phyloP scores from a whole-genome alignment of 208 protist species.

The Novymonas esmeraldas region DNA sequence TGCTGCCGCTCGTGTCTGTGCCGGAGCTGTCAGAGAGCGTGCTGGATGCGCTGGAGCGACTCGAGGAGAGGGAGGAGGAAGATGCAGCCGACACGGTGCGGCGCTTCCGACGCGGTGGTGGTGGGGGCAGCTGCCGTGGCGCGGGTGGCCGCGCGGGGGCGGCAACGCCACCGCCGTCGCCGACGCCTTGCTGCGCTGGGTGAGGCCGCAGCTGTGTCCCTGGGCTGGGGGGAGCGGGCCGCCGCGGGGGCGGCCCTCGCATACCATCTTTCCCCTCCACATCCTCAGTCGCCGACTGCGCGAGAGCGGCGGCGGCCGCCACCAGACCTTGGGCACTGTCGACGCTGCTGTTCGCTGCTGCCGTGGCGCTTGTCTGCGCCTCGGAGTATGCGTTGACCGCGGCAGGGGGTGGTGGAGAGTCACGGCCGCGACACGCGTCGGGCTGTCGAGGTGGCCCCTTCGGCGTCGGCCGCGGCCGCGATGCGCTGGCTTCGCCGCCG shows the following conservation, averaged over 20 bases:
- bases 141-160: not conserved
- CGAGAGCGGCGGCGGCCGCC: not conserved
- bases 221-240: too few relatives aligned
- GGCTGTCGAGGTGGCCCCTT: too few relatives aligned
- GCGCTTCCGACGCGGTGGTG: slow-evolving; percentile 2
- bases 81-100: not conserved
- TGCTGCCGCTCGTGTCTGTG: not conserved
- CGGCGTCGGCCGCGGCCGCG: too few relatives aligned
- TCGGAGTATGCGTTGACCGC: not conserved
- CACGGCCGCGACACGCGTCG: too few relatives aligned
- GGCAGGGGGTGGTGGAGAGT: not conserved
- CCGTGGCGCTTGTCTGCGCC: not conserved
- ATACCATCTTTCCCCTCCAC: slow-evolving; percentile 20
- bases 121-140: slow-evolving; percentile 7
- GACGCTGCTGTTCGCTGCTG: not conserved
- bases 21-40: not conserved
- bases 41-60: not conserved
- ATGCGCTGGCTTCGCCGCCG: too few relatives aligned
- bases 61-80: slow-evolving; percentile 2
- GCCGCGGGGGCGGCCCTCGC: slow-evolving; percentile 23
- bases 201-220: too few relatives aligned
- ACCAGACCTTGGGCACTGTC: not conserved
- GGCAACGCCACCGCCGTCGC: not conserved
- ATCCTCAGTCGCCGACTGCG: slow-evolving; percentile 7
- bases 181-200: not conserved